Evolutionary conservation across 306 rosid genomes (phyloP), one percentile per base, ranked within the genome.

Genomic region (Acacia melanoxylon): DNA sequence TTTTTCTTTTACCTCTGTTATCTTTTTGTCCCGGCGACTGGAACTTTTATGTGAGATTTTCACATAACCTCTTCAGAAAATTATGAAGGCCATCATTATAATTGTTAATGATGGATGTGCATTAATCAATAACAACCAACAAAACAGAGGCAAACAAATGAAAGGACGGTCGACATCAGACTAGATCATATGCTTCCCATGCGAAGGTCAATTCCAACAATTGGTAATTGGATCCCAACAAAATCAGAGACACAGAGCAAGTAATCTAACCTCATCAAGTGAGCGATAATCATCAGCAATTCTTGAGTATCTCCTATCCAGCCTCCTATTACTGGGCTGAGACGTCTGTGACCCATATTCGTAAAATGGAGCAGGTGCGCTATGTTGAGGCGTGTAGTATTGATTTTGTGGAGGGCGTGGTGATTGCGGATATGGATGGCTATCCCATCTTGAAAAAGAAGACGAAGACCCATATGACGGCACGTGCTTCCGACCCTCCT

Each of bases 201-300:
- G 42, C 7, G n/a, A 11, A 37, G 25, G 19, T 25, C 37, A 25
- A 61, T 10, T 63, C 4, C 22, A 11, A 29, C 7, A 27, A 31
- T 20, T 63, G 8, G 40, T 13, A 63, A 63, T 14, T 63, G 68
- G 40, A 29, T 63, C 37, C 19, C 20, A 61, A 63, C n/a, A 63
- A 63, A 76, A 84, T 59, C 72, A 81, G 31, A 81, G 63, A 59
- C 48, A 25, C 29, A 48, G 72, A 52, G 24, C 44, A 73, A 68
- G 16, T 11, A 6, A 63, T 76, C 79, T 82, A 78, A 95, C 99
- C 99, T 95, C 97, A 9, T 91, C 94, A 33, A 95, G 80, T 54
- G 99, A 93, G 62, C 77, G 86, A 84, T 91, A 95, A 85, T 93
- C 85, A 83, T 93, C 98, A 48, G 94, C 90, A 12, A 95, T 95